Base-by-base conservation (phyloP, 2,329 filamentous ascomycete species). In the Fonsecaea nubica region DNA sequence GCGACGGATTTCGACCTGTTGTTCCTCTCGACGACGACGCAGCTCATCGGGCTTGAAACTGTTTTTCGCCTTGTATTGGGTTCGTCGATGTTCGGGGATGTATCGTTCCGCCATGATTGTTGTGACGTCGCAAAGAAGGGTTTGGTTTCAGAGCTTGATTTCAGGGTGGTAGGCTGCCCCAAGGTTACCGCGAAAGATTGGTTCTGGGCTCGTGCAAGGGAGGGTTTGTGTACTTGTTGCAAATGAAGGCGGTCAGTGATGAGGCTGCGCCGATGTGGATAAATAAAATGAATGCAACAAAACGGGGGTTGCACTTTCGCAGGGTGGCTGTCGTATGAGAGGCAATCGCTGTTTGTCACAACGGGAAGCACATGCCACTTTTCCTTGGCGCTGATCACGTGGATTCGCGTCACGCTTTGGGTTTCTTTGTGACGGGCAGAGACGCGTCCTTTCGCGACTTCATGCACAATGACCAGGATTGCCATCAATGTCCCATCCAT, bases 1-100 rank as follows among this genome's bases (percentile, higher is more conserved):
- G 85, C 96, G 97, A 80, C 95, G 90, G 78, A 99, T 99, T 85
- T 99, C 95, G 73, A 99, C 95, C 84, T 98, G 95, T 82, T 97
- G 93, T 83, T 99, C 95, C 81, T 99, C 95, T 79, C 95, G 95
- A 79, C 95, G 95, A 77, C 95, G 93, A 79, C 95, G 92, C 73
- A 99, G 90, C 85, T 99, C 95, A 80, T 99, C 95, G 76, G 94
- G 94, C 89, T 97, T 97, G 87, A 99, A 98, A 77, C 92, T 92
- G 83, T 92, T 94, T 88, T 97, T 97, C 63, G 95, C 95, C 90
- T 99, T 99, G 90, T 97, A 99, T 85, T 97, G 93, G 73, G 92
- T 97, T 79, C 95, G 93, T 81, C 95, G 93, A 86, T 99, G 95
- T 85, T 99, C 95, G 80, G 95, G 95, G 78, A 99, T 99, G 85